Evolutionary conservation across 257 asterid genomes (phyloP).

Genomic region (Petunia axillaris): DNA sequence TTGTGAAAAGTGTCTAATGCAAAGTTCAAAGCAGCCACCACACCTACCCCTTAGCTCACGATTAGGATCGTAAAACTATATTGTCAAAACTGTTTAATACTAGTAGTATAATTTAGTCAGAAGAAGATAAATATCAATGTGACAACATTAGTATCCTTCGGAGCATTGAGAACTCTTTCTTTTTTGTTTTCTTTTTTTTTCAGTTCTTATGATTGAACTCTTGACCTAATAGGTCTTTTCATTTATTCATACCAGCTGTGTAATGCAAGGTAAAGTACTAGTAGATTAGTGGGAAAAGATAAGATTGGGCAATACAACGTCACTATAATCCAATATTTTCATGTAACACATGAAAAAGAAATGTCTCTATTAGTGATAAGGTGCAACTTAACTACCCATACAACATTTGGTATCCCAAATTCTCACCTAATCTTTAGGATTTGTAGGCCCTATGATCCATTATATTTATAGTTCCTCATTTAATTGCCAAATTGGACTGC

Average conservation of each 20-base stretch:
- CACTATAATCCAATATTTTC: not conserved
- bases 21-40: too few relatives aligned
- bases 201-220: too few relatives aligned
- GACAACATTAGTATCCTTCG: too few relatives aligned
- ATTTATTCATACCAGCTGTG: not conserved
- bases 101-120: too few relatives aligned
- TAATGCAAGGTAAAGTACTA: not conserved
- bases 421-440: conserved; percentile 19
- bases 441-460: conserved; percentile 15
- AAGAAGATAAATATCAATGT: too few relatives aligned
- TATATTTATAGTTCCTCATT: not conserved
- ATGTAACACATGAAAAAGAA: not conserved
- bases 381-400: conserved; percentile 5
- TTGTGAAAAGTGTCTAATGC: too few relatives aligned
- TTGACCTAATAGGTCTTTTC: too few relatives aligned
- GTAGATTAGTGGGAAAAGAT: not conserved
- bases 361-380: conserved; percentile 10
- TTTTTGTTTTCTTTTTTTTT: too few relatives aligned
- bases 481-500: not conserved
- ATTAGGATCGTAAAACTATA: too few relatives aligned
- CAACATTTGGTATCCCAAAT: conserved; percentile 2
- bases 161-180: not conserved
- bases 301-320: not conserved
- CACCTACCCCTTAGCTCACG: too few relatives aligned
- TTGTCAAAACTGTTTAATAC: too few relatives aligned